phyloP scores from a whole-genome alignment of 225 moss, liverwort and hornwort species.

The Polytrichum formosum region DNA sequence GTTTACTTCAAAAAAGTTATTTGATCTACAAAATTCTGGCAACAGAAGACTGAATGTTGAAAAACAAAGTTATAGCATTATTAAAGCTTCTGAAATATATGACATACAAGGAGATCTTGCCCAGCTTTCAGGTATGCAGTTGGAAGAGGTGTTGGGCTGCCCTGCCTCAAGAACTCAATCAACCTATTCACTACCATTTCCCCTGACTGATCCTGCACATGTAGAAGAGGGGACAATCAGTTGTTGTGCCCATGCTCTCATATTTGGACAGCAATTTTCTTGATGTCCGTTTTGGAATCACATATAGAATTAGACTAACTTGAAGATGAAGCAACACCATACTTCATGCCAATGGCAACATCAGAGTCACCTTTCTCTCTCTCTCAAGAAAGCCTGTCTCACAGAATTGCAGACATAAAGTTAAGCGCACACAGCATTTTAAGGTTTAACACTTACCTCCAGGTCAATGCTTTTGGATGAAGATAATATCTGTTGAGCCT shows the following conservation, averaged over 20 bases:
- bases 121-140: conserved; percentile 55
- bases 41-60: no score
- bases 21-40: no score
- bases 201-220: conserved; percentile 45
- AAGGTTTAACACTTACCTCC: conserved; percentile 39
- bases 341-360: no score
- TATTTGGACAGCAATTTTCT: no score
- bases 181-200: conserved; percentile 33
- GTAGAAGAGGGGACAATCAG: neutral
- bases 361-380: no score
- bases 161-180: conserved; percentile 31
- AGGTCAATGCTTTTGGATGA: conserved; percentile 47
- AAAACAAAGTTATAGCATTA: neutral
- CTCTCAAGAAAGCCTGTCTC: no score
- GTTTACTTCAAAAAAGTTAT: no score
- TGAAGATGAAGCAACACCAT: no score
- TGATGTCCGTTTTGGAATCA: no score
- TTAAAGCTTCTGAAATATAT: neutral
- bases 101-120: conserved; percentile 62
- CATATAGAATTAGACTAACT: no score
- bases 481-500: conserved; percentile 42
- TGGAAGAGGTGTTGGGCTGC: conserved; percentile 30
- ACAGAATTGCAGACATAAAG: no score
- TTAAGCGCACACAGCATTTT: no score
- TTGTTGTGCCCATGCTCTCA: neutral